Conservation (phyloP, 2,329 filamentous ascomycete genomes). For the Clarireedia monteithiana region DNA sequence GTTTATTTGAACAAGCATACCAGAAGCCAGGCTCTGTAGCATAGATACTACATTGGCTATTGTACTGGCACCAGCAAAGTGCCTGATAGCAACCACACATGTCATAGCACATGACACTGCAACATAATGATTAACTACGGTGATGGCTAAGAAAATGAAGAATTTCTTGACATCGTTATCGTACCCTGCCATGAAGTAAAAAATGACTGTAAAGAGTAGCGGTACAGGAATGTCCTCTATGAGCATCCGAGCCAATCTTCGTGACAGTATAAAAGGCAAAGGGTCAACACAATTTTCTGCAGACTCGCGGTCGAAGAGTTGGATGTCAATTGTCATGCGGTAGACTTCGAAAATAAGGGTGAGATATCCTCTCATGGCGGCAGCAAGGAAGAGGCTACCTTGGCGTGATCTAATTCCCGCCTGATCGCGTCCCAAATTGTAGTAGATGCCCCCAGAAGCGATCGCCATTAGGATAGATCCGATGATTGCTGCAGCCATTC, state of each 20-base stretch:
- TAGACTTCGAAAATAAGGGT: constrained; percentile 49
- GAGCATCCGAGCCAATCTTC: not conserved
- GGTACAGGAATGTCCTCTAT: not conserved
- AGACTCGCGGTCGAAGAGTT: constrained; percentile 47
- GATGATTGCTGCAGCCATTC: constrained; percentile 44
- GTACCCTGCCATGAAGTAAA: not conserved
- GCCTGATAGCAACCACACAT: not conserved
- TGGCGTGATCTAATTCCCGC: not conserved
- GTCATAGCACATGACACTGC: not conserved
- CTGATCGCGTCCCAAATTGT: not conserved
- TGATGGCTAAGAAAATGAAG: not conserved
- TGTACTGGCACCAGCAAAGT: not conserved
- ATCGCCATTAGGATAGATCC: constrained; percentile 37
- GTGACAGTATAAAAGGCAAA: not conserved
- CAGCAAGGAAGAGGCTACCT: constrained; percentile 27
- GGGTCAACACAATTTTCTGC: constrained; percentile 34
- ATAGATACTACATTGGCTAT: not conserved
- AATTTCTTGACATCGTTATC: not conserved
- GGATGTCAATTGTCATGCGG: constrained; percentile 46
- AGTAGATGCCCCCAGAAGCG: not conserved
- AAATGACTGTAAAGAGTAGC: not conserved
- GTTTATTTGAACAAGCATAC: not conserved
- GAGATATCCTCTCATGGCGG: constrained; percentile 47
- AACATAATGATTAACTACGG: not conserved
- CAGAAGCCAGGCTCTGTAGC: not conserved